phyloP scores from a whole-genome alignment of 2,329 filamentous ascomycete species.

The Thelonectria discophora region DNA sequence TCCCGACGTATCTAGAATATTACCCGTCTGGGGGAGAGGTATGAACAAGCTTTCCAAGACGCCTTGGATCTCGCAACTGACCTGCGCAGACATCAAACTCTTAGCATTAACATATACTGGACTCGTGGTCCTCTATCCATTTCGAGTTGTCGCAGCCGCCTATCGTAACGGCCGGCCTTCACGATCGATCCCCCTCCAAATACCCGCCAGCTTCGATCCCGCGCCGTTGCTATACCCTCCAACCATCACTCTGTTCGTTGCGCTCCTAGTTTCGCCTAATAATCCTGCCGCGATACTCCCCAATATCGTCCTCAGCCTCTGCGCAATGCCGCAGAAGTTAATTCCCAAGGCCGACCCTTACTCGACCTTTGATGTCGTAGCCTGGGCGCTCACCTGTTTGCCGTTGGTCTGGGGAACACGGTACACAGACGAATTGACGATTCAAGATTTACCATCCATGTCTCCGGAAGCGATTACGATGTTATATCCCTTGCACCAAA shows the following conservation, averaged over 20 bases:
- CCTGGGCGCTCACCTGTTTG: constrained; percentile 80
- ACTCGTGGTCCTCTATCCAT: constrained; percentile 65
- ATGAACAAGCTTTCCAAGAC: constrained; percentile 23
- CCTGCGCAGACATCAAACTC: constrained; percentile 54
- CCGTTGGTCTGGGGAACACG: constrained; percentile 61
- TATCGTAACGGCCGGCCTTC: constrained; percentile 52
- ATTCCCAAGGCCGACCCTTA: constrained; percentile 70
- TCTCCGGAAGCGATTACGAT: constrained; percentile 68
- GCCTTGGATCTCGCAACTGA: constrained; percentile 4
- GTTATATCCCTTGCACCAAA: constrained; percentile 85
- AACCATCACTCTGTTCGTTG: constrained; percentile 77
- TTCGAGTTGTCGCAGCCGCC: constrained; percentile 64
- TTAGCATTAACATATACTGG: constrained; percentile 48
- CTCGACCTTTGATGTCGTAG: constrained; percentile 70
- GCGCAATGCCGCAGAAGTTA: constrained; percentile 76
- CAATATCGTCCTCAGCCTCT: constrained; percentile 83
- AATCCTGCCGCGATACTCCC: constrained; percentile 72
- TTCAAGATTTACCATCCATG: constrained; percentile 45
- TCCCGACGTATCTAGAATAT: constrained; percentile 54
- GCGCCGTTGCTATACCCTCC: constrained; percentile 90
- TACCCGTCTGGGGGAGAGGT: constrained; percentile 62
- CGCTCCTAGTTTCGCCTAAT: constrained; percentile 74
- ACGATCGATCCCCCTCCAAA: constrained; percentile 53
- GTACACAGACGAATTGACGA: constrained; percentile 46
- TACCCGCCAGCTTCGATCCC: constrained; percentile 86